These are phyloP conservation scores for Prototheca stagnorum DNA, from an alignment of 163 green algal genomes.

Conservation along the genomic window DNA sequence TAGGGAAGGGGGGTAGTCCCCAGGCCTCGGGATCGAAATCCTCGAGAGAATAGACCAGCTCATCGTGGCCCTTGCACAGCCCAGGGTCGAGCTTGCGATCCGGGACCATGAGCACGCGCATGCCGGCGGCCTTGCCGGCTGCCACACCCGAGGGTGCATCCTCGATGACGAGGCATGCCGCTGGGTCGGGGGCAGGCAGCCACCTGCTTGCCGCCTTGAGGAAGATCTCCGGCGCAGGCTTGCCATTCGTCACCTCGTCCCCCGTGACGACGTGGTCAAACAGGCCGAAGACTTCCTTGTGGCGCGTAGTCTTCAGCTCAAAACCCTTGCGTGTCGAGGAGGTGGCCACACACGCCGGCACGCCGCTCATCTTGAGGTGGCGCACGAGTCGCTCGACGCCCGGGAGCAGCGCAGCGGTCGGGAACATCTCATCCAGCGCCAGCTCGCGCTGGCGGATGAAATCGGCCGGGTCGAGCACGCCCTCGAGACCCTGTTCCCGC, in stretches of 20 bases:
- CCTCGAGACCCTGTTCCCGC: conserved; percentile 32
- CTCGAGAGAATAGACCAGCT: conserved; percentile 42
- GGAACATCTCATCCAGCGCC: conserved; percentile 53
- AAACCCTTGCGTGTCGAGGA: conserved; percentile 48
- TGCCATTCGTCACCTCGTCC: conserved; percentile 36
- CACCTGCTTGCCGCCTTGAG: conserved; percentile 26
- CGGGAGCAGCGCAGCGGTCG: conserved; percentile 46
- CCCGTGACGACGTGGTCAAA: conserved; percentile 63
- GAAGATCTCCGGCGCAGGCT: conserved; percentile 76
- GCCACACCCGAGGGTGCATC: conserved; percentile 61
- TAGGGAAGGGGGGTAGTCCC: conserved; percentile 53
- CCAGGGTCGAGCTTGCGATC: conserved; percentile 30
- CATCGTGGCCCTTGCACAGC: conserved; percentile 7
- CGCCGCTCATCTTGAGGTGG: conserved; percentile 28
- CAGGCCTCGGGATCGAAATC: conserved; percentile 44
- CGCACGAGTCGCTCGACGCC: conserved; percentile 43
- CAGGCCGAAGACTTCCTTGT: conserved; percentile 47
- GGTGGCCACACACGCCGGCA: conserved; percentile 59
- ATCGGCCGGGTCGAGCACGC: conserved; percentile 38
- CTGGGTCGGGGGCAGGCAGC: conserved; percentile 20
- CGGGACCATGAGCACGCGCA: conserved; percentile 56
- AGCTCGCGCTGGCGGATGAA: conserved; percentile 53
- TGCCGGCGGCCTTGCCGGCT: conserved; percentile 54
- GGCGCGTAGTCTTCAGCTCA: conserved; percentile 57
- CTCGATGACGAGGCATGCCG: conserved; percentile 63